These are phyloP conservation scores for Sicyos edulis DNA, from an alignment of 306 rosid species.

Conservation along the genomic window DNA sequence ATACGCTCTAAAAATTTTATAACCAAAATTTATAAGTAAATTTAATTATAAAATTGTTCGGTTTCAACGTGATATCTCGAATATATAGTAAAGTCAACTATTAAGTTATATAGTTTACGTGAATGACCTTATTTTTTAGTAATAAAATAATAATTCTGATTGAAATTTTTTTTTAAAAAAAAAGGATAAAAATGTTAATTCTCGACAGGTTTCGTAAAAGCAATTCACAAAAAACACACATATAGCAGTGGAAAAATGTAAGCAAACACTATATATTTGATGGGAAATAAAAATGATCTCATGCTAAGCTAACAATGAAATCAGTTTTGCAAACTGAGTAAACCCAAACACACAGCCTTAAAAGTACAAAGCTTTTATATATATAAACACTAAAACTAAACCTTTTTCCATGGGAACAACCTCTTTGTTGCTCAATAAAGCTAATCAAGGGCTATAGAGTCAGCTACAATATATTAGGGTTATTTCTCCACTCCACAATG, in stretches of 20 bases:
- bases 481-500: not conserved
- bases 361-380: not conserved
- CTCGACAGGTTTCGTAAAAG: conserved; percentile 5
- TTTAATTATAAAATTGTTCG: no score
- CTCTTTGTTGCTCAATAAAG: not conserved
- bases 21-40: no score
- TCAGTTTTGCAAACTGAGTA: conserved; percentile 8
- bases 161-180: no score
- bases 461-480: not conserved
- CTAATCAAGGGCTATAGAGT: not conserved
- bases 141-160: no score
- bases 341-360: not conserved
- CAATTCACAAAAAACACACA: not conserved
- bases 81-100: no score
- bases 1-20: no score
- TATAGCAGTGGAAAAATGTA: not conserved
- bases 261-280: conserved; percentile 5
- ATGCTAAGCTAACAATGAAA: conserved; percentile 10
- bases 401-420: conserved; percentile 4
- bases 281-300: not conserved
- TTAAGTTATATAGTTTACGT: no score
- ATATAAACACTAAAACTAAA: no score
- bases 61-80: no score
- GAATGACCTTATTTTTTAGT: no score
- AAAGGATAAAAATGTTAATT: not conserved